Conservation (phyloP, 768 basidiomycete genomes). For the Strobilomyces confusus region DNA sequence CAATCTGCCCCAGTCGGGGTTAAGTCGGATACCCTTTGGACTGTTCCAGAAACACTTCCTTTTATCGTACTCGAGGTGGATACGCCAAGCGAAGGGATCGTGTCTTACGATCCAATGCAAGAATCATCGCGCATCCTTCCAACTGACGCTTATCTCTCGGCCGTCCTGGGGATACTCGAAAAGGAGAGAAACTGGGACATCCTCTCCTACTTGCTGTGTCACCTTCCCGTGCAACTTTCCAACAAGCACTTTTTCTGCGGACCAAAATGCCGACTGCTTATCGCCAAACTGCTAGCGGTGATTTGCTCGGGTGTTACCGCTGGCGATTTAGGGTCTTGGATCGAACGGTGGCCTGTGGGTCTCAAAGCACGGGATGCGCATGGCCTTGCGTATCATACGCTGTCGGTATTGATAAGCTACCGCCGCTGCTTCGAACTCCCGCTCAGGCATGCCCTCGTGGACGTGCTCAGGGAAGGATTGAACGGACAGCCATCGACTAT, state of each 20-base stretch:
- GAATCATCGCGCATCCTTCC: constrained; percentile 53
- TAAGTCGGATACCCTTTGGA: constrained; percentile 59
- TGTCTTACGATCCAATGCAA: constrained; percentile 57
- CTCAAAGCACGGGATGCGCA: constrained; percentile 80
- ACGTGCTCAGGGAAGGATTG: constrained; percentile 66
- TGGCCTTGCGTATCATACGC: constrained; percentile 79
- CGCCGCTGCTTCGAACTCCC: constrained; percentile 68
- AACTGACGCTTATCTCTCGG: constrained; percentile 67
- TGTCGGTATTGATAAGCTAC: constrained; percentile 88
- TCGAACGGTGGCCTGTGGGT: constrained; percentile 56
- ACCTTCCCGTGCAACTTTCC: constrained; percentile 84
- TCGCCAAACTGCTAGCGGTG: constrained; percentile 58
- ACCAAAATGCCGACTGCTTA: constrained; percentile 61
- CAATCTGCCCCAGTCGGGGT: constrained; percentile 17
- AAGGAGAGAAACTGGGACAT: constrained; percentile 88
- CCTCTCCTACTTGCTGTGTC: constrained; percentile 85
- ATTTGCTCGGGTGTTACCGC: constrained; percentile 65
- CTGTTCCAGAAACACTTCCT: constrained; percentile 59
- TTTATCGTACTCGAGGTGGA: constrained; percentile 55
- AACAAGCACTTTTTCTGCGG: constrained; percentile 99
- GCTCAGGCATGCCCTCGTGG: constrained; percentile 65
- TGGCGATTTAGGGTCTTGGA: constrained; percentile 50
- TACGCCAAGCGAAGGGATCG: constrained; percentile 62
- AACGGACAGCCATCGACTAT: constrained; percentile 71
- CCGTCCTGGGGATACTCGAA: constrained; percentile 62